Evolutionary conservation across 1,139 yeast genomes (phyloP), one percentile per base, ranked within the genome.

Genomic region (Pichia inconspicua): DNA sequence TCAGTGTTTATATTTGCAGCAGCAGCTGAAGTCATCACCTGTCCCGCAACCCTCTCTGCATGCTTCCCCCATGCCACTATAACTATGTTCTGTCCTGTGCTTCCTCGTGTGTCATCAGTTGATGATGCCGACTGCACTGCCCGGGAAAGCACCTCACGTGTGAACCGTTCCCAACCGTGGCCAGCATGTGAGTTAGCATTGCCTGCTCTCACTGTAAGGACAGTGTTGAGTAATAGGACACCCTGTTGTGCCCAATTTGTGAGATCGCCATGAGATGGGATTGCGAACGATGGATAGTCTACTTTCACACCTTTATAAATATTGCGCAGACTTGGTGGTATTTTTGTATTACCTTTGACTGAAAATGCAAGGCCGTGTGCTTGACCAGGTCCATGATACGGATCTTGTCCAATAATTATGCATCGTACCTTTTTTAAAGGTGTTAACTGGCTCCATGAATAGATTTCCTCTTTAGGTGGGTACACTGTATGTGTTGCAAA

Each of bases 351-450:
- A 34, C 86, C 84, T 45, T 80, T 73, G 2, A 92, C 98, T 12
- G 95, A 84, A 59, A 92, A 92, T 5, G 98, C 97, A 30, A 92
- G 70, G 0, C 99, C 99, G 61, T 92, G 98, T 0, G 99, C 99
- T 64, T 92, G 98, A 60, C 86, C 85, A 57, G 66, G 67, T 62
- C 89, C 89, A 65, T 94, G 98, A 63, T 92, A 92, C 0, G 99
- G 99, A 64, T 92, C 99, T 64, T 92, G 99, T 1, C 99, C 99
- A 42, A 94, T 70, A 17, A 94, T 74, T 4, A 92, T 75, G 34
- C 94, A 94, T 60, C 80, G 82, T 31, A 90, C 84, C 1, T 75
- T 65, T 6, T 79, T 72, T 35, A 92, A 70, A 0, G 97, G 96
- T 0, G 97, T 88, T 34, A 82, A 72, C 42, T 89, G 77, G 2